Evolutionary conservation across 768 basidiomycete genomes (phyloP).

Genomic region (Scleroderma bovista): DNA sequence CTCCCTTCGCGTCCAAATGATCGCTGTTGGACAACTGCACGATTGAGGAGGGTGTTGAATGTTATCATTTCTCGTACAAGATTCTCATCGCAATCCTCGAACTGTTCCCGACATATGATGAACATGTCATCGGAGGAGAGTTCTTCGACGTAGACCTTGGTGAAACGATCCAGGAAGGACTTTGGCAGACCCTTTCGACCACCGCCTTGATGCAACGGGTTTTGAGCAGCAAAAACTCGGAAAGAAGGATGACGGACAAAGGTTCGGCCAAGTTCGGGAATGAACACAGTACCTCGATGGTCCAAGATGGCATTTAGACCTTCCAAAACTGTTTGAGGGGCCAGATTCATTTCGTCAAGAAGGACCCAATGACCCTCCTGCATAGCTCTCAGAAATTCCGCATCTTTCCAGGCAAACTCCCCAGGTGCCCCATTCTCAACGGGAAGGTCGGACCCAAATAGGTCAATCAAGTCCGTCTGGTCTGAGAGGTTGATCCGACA

Average conservation of each 20-base stretch:
- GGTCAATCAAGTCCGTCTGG: constrained; percentile 93
- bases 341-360: constrained; percentile 98
- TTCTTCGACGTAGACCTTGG: constrained; percentile 92
- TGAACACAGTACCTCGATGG: constrained; percentile 90
- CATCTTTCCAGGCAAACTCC: constrained; percentile 96
- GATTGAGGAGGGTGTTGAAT: constrained; percentile 70
- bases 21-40: constrained; percentile 57
- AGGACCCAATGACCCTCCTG: constrained; percentile 98
- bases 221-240: constrained; percentile 96
- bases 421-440: constrained; percentile 87
- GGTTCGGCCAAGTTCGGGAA: constrained; percentile 89
- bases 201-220: constrained; percentile 92
- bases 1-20: constrained; percentile 73
- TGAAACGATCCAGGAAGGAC: constrained; percentile 97
- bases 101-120: constrained; percentile 70
- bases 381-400: constrained; percentile 88
- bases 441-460: constrained; percentile 95
- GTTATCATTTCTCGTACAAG: constrained; percentile 70
- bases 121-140: constrained; percentile 72
- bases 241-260: constrained; percentile 90
- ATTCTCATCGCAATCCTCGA: constrained; percentile 51
- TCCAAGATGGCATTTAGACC: constrained; percentile 95
- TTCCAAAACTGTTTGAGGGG: constrained; percentile 93
- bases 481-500: constrained; percentile 97
- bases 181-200: constrained; percentile 96